A percentile compares a stretch with the other conserved stretches of the same genome.
phyloP scores from a whole-genome alignment of 305 asterid genomes.

The Ilex paraguariensis region DNA sequence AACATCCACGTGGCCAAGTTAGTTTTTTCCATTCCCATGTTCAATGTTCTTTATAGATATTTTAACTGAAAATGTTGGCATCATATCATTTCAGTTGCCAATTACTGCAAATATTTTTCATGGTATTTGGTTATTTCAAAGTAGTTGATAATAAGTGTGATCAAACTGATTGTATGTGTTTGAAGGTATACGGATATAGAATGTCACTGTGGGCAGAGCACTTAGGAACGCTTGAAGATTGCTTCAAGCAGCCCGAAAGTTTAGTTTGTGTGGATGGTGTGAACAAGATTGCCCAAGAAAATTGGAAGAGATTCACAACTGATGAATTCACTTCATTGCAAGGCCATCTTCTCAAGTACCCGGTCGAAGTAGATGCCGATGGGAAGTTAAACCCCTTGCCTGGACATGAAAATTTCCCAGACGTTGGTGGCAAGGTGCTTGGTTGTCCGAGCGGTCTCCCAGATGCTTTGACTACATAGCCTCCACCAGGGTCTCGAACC shows the following conservation, averaged over 20 bases:
- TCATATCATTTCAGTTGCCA: neutral
- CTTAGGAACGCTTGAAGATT: slow-evolving; percentile 38
- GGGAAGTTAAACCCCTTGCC: slow-evolving; percentile 59
- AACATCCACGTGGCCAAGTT: slow-evolving; percentile 85
- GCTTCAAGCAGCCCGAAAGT: slow-evolving; percentile 46
- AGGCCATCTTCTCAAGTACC: slow-evolving; percentile 87
- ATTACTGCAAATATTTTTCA: neutral
- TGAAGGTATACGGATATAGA: slow-evolving; percentile 78
- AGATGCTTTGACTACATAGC: slow-evolving; percentile 83
- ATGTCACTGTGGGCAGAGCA: slow-evolving; percentile 98
- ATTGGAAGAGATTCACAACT: slow-evolving; percentile 63
- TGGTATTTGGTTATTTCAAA: too few relatives aligned
- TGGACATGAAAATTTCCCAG: slow-evolving; percentile 71
- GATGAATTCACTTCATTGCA: slow-evolving; percentile 44
- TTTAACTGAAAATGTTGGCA: neutral
- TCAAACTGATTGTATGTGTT: neutral
- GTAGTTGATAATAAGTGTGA: too few relatives aligned
- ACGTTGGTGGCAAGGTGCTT: slow-evolving; percentile 82
- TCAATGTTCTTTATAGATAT: neutral
- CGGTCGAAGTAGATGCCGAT: slow-evolving; percentile 41
- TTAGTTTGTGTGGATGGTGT: slow-evolving; percentile 52
- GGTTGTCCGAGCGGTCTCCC: slow-evolving; percentile 78
- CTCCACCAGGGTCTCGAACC: neutral
- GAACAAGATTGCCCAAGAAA: slow-evolving; percentile 54
- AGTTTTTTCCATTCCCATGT: slow-evolving; percentile 1